These are phyloP conservation scores for Colletotrichum liriopes DNA, from an alignment of 2,329 filamentous ascomycete species.

Conservation along the genomic window DNA sequence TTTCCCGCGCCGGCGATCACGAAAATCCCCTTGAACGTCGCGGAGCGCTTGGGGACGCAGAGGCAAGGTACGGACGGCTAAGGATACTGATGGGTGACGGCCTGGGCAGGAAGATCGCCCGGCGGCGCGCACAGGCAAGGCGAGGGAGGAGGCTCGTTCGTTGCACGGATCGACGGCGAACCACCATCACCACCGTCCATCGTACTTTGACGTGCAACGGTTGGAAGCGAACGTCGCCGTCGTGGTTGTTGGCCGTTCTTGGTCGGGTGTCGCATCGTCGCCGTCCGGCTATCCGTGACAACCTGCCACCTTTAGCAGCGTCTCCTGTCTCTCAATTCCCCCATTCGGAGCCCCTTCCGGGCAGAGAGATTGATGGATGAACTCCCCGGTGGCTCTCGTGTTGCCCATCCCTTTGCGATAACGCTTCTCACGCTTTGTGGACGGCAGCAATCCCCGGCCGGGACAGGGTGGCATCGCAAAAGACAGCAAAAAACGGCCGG, in stretches of 20 bases:
- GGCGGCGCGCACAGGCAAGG: conserved; percentile 5
- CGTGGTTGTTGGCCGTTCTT: neutral
- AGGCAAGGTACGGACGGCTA: neutral
- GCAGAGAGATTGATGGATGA: conserved; percentile 2
- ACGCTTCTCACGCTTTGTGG: neutral
- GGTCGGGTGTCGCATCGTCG: neutral
- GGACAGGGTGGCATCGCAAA: conserved; percentile 23
- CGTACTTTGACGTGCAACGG: neutral
- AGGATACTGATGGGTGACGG: neutral
- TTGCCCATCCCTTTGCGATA: neutral
- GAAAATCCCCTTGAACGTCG: conserved; percentile 38
- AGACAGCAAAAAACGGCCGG: neutral
- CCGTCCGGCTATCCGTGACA: conserved; percentile 7
- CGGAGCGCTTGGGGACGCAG: conserved; percentile 22
- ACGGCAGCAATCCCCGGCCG: conserved; percentile 16
- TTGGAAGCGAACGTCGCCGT: neutral
- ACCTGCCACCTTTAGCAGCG: conserved; percentile 26
- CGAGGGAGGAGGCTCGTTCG: conserved; percentile 5
- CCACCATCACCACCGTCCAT: neutral
- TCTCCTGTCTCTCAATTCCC: conserved; percentile 28
- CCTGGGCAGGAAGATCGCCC: conserved; percentile 28
- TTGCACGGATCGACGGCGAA: conserved; percentile 35
- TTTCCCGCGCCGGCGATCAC: conserved; percentile 27
- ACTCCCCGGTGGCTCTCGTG: neutral
- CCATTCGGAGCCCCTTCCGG: neutral